These are phyloP conservation scores for Angophora floribunda DNA, from an alignment of 345 rosid species.

Conservation along the genomic window DNA sequence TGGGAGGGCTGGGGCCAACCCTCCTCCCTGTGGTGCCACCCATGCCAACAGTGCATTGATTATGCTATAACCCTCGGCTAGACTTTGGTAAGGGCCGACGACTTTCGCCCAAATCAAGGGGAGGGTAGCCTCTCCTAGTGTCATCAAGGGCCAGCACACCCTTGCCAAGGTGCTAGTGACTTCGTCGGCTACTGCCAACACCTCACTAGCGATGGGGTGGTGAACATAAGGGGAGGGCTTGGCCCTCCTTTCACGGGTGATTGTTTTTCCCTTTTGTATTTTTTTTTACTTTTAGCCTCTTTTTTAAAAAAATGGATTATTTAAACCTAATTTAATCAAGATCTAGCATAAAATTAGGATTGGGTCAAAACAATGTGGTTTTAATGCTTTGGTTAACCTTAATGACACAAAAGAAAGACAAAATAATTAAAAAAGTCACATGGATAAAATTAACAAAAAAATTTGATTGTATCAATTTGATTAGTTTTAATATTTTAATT, in stretches of 20 bases:
- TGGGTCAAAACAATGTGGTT: background rate
- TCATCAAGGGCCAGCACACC: background rate
- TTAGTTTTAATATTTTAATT: too few species aligned
- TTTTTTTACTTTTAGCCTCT: background rate
- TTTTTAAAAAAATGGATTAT: too few species aligned
- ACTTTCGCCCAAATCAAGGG: background rate
- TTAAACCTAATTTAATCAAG: background rate
- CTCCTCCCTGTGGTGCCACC: background rate
- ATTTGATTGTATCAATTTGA: background rate
- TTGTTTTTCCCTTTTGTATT: background rate
- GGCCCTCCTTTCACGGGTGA: background rate
- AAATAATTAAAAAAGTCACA: background rate
- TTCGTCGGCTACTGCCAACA: background rate
- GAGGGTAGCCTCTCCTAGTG: background rate
- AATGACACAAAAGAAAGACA: background rate
- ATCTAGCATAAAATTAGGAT: background rate
- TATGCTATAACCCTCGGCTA: background rate
- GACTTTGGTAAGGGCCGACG: background rate
- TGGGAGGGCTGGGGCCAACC: background rate
- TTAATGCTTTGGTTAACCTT: background rate
- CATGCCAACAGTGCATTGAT: background rate
- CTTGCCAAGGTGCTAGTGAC: background rate
- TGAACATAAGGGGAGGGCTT: background rate
- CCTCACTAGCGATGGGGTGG: background rate
- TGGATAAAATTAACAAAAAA: too few species aligned